phyloP scores from a whole-genome alignment of 345 rosid species.

The Theobroma cacao region DNA sequence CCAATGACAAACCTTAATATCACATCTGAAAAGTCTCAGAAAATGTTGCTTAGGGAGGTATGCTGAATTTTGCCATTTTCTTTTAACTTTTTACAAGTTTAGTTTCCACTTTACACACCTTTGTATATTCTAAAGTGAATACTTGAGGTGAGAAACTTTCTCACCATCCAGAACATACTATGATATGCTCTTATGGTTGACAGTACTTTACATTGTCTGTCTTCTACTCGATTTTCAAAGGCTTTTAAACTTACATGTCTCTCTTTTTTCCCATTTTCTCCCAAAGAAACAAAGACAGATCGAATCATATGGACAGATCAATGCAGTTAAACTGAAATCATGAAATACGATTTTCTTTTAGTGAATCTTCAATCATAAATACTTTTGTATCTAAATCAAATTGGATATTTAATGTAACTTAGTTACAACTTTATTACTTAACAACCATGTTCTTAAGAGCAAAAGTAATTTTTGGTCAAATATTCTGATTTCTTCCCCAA shows the following conservation, averaged over 20 bases:
- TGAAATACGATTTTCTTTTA: background rate
- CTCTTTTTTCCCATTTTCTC: background rate
- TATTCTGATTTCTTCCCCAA: background rate
- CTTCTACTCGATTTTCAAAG: background rate
- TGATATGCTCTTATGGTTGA: background rate
- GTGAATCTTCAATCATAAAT: background rate
- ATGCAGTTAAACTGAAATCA: background rate
- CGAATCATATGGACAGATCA: too few species aligned
- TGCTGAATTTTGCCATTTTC: conserved; percentile 5
- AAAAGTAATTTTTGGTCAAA: background rate
- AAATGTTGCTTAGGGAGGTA: conserved; percentile 73
- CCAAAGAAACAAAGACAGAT: background rate
- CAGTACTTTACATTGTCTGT: background rate
- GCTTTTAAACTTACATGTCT: background rate
- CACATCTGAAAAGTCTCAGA: conserved; percentile 40
- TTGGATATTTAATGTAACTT: background rate
- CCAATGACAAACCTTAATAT: conserved; percentile 70
- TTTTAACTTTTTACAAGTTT: background rate
- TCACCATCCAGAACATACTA: background rate
- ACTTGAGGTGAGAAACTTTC: background rate
- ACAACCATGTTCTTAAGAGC: background rate
- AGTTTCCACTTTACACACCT: background rate
- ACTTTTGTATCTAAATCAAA: background rate
- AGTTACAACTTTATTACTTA: background rate
- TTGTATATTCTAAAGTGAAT: background rate